These are phyloP conservation scores for Alternaria brassicicola DNA, from an alignment of 2,329 filamentous ascomycete genomes.

Conservation along the genomic window DNA sequence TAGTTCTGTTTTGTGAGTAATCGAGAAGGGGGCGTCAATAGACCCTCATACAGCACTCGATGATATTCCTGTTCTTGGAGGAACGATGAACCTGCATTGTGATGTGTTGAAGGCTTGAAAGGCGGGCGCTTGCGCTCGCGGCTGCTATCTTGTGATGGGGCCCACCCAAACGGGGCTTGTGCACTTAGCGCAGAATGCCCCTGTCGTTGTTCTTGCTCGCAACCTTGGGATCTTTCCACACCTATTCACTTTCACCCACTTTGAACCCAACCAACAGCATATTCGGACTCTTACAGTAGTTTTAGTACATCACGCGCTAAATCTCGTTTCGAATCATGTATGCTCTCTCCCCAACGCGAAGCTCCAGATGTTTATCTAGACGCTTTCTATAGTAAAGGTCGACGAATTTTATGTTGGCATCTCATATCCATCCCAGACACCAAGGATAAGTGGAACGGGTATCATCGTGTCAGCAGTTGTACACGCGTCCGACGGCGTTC, in stretches of 20 bases:
- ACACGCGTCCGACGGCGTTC: background rate
- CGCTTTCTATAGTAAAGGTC: background rate
- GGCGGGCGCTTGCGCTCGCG: background rate
- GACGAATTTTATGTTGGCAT: background rate
- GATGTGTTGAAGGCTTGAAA: background rate
- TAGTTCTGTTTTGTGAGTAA: constrained; percentile 19
- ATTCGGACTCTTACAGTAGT: background rate
- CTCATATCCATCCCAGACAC: background rate
- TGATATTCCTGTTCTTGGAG: background rate
- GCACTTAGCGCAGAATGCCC: background rate
- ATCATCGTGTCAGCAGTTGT: background rate
- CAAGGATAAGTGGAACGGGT: background rate
- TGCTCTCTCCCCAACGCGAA: background rate
- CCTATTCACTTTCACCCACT: background rate
- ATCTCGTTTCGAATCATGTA: background rate
- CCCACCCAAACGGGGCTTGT: background rate
- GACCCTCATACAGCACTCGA: background rate
- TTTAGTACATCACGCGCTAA: background rate
- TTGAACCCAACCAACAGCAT: background rate
- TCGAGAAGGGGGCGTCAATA: background rate
- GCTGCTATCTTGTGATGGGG: background rate
- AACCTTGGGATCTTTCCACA: background rate
- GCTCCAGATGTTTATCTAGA: background rate
- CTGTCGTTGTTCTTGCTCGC: background rate
- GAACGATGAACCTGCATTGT: background rate